Evolutionary conservation across 78 protist genomes (phyloP).

Genomic region (slime mould (Dictyostelium discoideum)): dicty_2.7 NC_007090.3:513501-514000

Average conservation of each 20-base stretch:
- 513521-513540: background rate
- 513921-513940: background rate
- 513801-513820: background rate
- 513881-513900: too few species aligned
- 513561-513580: background rate
- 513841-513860: background rate
- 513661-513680: background rate
- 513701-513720: background rate
- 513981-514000: background rate
- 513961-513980: background rate
- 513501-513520: background rate
- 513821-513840: background rate
- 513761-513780: background rate
- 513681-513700: background rate
- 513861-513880: background rate
- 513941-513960: background rate
- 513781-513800: background rate
- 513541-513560: conserved; percentile 9
- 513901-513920: background rate
- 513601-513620: background rate
- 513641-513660: background rate
- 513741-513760: background rate
- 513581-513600: background rate
- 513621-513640: background rate
- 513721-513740: background rate